Evolutionary conservation across 257 asterid genomes (phyloP).

Genomic region (Gentiana straminea): DNA sequence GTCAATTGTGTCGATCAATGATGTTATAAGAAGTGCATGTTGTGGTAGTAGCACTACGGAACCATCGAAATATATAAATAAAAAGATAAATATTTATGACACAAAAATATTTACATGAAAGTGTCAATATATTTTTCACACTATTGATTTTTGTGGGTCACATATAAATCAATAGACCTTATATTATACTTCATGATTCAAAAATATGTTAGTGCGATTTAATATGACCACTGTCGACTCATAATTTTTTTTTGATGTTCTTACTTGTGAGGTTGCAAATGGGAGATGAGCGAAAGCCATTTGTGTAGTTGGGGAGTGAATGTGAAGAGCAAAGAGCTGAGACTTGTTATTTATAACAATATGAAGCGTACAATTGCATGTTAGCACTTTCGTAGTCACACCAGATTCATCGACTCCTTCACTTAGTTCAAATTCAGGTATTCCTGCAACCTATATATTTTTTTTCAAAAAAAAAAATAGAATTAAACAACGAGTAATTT

Average conservation of each 20-base stretch:
- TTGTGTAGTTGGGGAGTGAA: constrained; percentile 38
- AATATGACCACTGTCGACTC: too few species aligned
- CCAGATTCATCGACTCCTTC: constrained; percentile 81
- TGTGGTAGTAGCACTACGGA: too few species aligned
- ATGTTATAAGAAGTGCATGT: too few species aligned
- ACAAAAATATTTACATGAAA: too few species aligned
- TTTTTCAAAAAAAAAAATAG: background rate
- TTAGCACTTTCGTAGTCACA: constrained; percentile 54
- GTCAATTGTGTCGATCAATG: too few species aligned
- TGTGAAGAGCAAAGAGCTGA: constrained; percentile 53
- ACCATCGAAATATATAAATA: too few species aligned
- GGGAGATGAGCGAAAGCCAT: constrained; percentile 44
- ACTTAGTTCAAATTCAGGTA: constrained; percentile 38
- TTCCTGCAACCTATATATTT: constrained; percentile 27
- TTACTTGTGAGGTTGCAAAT: constrained; percentile 49
- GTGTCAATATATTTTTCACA: too few species aligned
- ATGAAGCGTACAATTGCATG: constrained; percentile 47
- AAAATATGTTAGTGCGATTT: too few species aligned
- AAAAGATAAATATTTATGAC: too few species aligned
- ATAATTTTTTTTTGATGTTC: background rate
- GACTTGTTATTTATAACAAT: constrained; percentile 53
- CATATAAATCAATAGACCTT: too few species aligned
- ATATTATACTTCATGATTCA: too few species aligned
- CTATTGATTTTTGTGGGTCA: too few species aligned
- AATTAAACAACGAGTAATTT: background rate